Evolutionary conservation across 192 early-diverging fungal genomes (phyloP).

Genomic region (Backusella liffmaniae): DNA sequence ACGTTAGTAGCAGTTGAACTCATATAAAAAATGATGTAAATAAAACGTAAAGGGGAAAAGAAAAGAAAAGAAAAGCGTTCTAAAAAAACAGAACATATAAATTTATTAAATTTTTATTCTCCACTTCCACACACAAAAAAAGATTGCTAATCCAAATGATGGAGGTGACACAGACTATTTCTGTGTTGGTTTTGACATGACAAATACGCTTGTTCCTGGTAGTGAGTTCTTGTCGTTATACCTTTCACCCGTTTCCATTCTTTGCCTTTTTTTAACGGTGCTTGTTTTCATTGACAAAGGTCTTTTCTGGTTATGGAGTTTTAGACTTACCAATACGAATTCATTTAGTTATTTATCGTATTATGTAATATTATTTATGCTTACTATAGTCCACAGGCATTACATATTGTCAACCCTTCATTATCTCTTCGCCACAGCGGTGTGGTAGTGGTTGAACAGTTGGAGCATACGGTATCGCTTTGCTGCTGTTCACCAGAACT

Average conservation of each 20-base stretch:
- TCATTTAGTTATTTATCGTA: neutral
- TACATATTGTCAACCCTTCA: slow-evolving; percentile 51
- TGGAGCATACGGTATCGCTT: slow-evolving; percentile 49
- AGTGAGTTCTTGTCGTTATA: neutral
- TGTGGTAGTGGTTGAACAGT: slow-evolving; percentile 81
- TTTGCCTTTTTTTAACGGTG: slow-evolving; percentile 33
- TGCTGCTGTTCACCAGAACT: neutral
- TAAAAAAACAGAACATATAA: neutral
- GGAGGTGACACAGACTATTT: neutral
- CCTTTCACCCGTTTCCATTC: slow-evolving; percentile 12
- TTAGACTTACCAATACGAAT: slow-evolving; percentile 12
- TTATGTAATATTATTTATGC: neutral
- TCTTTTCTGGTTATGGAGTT: slow-evolving; percentile 34
- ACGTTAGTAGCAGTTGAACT: neutral
- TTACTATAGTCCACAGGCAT: slow-evolving; percentile 60
- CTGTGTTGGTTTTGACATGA: neutral
- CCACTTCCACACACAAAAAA: neutral
- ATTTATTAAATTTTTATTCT: neutral
- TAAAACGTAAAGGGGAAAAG: neutral
- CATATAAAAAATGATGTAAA: neutral
- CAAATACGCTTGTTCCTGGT: slow-evolving; percentile 9
- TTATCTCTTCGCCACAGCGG: slow-evolving; percentile 88
- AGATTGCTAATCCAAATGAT: neutral
- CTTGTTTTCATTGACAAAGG: slow-evolving; percentile 38
- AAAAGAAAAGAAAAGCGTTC: neutral